Evolutionary conservation across 805 yeast genomes (phyloP), one percentile per base, ranked within the genome.

Genomic region (Wickerhamomyces bisporus): DNA sequence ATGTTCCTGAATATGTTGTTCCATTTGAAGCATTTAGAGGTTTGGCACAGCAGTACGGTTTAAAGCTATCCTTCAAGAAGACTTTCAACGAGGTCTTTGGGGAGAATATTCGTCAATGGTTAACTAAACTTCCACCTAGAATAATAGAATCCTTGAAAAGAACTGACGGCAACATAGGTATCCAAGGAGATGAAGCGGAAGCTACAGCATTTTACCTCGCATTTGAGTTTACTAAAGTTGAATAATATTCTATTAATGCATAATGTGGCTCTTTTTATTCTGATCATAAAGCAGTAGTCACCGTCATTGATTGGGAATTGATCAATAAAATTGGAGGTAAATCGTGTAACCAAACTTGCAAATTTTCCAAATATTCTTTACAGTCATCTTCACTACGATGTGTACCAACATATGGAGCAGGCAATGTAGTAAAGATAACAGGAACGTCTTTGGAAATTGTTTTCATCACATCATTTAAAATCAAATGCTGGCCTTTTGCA

Each of bases 1-100:
- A 93, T 52, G 96, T 93, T 18, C 98, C 98, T 0, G 99, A 93
- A 55, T 93, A 84, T 53, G 94, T 93, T 6, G 96, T 93, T 6
- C 98, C 97, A 1, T 88, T 93, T 61, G 97, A 91, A 53, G 75
- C 81, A 1, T 75, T 93, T 41, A 71, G 95, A 59, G 76, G 81
- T 39, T 63, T 91, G 38, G 94, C 96, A 31, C 86, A 81, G 54
- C 94, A 87, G 41, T 85, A 79, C 58, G 86, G 86, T 12, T 61
- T 91, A 44, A 81, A 78, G 40, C 62, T 93, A 41, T 73, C 81
- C 42, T 77, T 77, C 49, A 81, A 81, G 52, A 79, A 79, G 67
- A 81, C 85, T 36, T 91, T 93, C 50, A 73, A 81, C 47, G 88
- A 87, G 33, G 75, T 88, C 53, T 93, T 87, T 64, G 79, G 79